These are phyloP conservation scores for Debaryomyces hansenii DNA, from an alignment of 805 yeast species.

Conservation along the genomic window DNA sequence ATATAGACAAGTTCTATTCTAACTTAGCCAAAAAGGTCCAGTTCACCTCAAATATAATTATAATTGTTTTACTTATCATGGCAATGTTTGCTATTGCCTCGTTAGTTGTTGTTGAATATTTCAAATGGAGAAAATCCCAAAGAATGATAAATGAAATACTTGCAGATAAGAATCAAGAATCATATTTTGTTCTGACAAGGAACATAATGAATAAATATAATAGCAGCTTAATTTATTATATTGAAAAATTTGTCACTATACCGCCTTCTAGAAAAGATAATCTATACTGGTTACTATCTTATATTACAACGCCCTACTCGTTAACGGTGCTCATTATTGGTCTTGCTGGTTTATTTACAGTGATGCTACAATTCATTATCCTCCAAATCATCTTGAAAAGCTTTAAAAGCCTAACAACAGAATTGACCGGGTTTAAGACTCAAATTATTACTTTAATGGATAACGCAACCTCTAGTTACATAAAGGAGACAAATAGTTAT, in stretches of 20 bases:
- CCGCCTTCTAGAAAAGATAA: constrained; percentile 7
- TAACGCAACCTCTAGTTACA: constrained; percentile 3
- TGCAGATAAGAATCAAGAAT: constrained; percentile 5
- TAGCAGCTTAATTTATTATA: constrained; percentile 10
- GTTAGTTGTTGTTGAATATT: constrained; percentile 44
- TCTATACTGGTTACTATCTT: constrained; percentile 46
- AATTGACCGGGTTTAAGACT: not conserved
- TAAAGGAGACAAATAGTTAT: constrained; percentile 50
- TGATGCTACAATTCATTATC: constrained; percentile 54
- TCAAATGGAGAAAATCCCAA: constrained; percentile 49
- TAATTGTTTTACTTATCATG: constrained; percentile 23
- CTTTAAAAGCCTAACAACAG: constrained; percentile 3
- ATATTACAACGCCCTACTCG: constrained; percentile 55
- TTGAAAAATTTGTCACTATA: constrained; percentile 8
- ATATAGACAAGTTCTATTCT: constrained; percentile 40
- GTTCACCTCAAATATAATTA: constrained; percentile 35
- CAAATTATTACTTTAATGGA: not conserved
- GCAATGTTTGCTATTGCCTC: constrained; percentile 46
- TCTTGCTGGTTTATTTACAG: constrained; percentile 53
- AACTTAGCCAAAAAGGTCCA: constrained; percentile 30
- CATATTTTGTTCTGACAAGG: constrained; percentile 6
- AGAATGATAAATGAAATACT: constrained; percentile 22
- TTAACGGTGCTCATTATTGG: constrained; percentile 52
- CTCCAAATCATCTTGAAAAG: constrained; percentile 28
- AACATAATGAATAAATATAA: constrained; percentile 13